Evolutionary conservation across 2,329 filamentous ascomycete genomes (phyloP), one percentile per base, ranked within the genome.

Genomic region (Trichothecium sympodiale): DNA sequence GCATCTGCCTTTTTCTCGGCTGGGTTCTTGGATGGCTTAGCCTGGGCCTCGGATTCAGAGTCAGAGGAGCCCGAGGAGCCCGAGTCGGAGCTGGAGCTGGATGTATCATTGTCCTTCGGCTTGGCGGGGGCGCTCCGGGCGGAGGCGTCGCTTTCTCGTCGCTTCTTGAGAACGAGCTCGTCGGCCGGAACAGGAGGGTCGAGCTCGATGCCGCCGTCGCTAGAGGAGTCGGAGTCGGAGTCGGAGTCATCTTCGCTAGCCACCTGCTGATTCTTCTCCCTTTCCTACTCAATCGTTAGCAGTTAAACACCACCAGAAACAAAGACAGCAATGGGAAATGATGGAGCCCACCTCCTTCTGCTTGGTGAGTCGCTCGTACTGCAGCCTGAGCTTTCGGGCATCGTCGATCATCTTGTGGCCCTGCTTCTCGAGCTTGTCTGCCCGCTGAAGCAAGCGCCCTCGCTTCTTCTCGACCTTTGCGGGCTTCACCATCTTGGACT

Each of bases 381-480:
- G 42, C 8, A 45, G 45, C 18, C 47, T 45, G 17, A 46, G 44
- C 38, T 54, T 56, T 41, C 61, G 55, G 0, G 65, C 58, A 38
- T 67, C 55, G 1, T 46, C 48, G 44, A 63, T 44, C 25, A 71
- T 40, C 49, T 60, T 59, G 16, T 50, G 43, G 2, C 57, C 61
- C 47, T 65, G 51, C 3, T 45, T 47, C 46, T 65, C 58, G 26
- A 65, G 52, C 46, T 59, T 59, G 17, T 62, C 54, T 23, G 59
- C 58, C 18, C 59, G 57, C n/a, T 41, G 41, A 17, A 60, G 52
- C 34, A 65, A 43, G 15, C 56, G 57, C 34, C 51, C 46, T 28
- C 54, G 56, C 33, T 52, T 55, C 52, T 60, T 64, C 41, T 62
- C 59, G 7, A 50, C 42, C 43, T 61, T 61, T 33, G 31, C 39